Evolutionary conservation across 495 filamentous ascomycete genomes (phyloP).

Genomic region (Thermothielavioides terrestris): DNA sequence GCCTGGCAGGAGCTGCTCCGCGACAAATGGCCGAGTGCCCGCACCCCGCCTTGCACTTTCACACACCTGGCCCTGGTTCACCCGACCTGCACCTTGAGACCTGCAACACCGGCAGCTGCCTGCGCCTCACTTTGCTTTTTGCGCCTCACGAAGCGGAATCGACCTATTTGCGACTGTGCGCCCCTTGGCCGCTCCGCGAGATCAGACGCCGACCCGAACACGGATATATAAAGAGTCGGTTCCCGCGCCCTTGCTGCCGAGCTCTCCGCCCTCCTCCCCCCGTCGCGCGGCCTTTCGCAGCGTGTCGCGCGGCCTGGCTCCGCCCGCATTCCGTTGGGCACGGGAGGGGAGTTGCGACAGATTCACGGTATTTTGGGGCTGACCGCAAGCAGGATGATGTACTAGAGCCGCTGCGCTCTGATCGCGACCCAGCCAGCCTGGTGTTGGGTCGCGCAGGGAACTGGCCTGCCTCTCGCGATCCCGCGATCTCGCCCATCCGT

Average conservation of each 20-base stretch:
- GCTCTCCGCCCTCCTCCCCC: not conserved
- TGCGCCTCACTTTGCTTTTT: slow-evolving; percentile 16
- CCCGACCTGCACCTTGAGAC: slow-evolving; percentile 2
- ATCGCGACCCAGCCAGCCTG: slow-evolving; percentile 36
- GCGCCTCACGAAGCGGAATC: slow-evolving; percentile 6
- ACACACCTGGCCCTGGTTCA: too few relatives aligned
- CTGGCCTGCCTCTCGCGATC: not conserved
- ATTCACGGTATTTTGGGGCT: slow-evolving; percentile 19
- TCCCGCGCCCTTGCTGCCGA: slow-evolving; percentile 8
- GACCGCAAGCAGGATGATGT: slow-evolving; percentile 36
- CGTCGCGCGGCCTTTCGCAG: not conserved
- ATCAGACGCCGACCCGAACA: not conserved
- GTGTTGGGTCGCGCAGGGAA: slow-evolving; percentile 22
- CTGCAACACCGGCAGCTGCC: slow-evolving; percentile 8
- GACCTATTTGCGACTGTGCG: slow-evolving; percentile 6
- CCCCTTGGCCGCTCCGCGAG: not conserved
- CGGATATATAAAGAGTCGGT: slow-evolving; percentile 7
- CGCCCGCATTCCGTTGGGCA: not conserved
- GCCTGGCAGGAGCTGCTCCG: not conserved
- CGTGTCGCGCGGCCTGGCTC: slow-evolving; percentile 11
- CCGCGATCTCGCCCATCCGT: not conserved
- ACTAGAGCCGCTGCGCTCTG: slow-evolving; percentile 25
- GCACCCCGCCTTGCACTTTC: slow-evolving; percentile 2
- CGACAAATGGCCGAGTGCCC: slow-evolving; percentile 1
- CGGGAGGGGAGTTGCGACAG: too few relatives aligned